Evolutionary conservation across 768 basidiomycete genomes (phyloP), one percentile per base, ranked within the genome.

Genomic region (Termitomyces sp.): DNA sequence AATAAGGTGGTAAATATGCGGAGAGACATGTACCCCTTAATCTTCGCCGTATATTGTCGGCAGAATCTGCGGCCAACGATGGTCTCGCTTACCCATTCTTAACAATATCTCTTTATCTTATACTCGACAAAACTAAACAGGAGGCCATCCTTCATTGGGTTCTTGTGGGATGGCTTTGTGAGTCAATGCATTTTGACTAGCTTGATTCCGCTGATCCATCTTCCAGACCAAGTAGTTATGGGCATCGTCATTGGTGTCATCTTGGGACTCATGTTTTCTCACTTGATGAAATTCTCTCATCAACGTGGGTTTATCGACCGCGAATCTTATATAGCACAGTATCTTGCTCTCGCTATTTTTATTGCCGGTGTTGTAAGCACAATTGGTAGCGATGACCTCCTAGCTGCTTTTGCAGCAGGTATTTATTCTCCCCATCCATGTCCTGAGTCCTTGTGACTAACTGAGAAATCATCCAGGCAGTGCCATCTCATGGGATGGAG

Each of bases 41-140:
- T 56, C 79, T 98, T 20, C 86, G 96, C 32, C 88, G 86, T 29
- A 81, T 97, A 48, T 78, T 97, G 6, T 83, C 91, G 0, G 93
- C 92, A 0, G 96, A 98, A 73, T 92, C 91, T 5, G 96, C 96
- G 0, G 88, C 92, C 10, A 99, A 99, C 73, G 96, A 98, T 67
- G 96, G 96, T 2, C 81, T 98, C 15, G 94, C 95, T 2, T 97
- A 96, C 71, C 94, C 95, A 0, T 97, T 98, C 72, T 79, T 98
- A 58, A 84, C 85, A 29, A 80, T 98, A 56, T 85, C 96, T 3
- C 80, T 98, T 9, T 98, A 96, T 71, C 79, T 98, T 53, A 88
- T 87, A 9, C 67, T 94, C 3, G 92, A 96, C 64, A 69, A 80
- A 0, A 82, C 86, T 4, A 79, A 75, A 11, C 73, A 78, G 0